A percentile compares a stretch with the other conserved stretches of the same genome.
These are phyloP conservation scores for Strobilomyces confusus DNA, from an alignment of 768 basidiomycete genomes.

Conservation along the genomic window DNA sequence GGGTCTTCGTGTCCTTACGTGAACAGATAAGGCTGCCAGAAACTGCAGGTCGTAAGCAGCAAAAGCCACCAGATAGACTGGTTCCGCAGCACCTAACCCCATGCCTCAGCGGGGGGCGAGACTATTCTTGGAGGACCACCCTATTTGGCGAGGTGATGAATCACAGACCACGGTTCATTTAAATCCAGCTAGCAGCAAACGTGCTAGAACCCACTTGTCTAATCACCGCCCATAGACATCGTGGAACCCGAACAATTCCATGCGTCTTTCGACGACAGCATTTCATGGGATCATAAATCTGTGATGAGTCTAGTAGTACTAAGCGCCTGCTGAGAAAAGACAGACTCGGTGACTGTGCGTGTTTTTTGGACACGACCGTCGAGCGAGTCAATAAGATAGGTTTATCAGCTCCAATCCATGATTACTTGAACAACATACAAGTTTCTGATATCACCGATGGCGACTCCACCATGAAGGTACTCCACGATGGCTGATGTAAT, in stretches of 20 bases:
- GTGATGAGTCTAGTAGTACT: background rate
- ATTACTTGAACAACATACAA: background rate
- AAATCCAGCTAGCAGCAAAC: background rate
- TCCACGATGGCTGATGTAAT: conserved; percentile 19
- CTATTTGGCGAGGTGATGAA: background rate
- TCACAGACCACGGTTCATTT: conserved; percentile 2
- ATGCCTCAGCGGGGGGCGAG: background rate
- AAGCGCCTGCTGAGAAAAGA: background rate
- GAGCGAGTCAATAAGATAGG: background rate
- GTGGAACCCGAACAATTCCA: background rate
- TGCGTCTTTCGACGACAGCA: background rate
- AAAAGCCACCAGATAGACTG: background rate
- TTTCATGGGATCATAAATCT: background rate
- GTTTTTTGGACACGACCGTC: background rate
- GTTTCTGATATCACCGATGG: background rate
- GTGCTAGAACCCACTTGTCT: background rate
- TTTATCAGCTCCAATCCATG: background rate
- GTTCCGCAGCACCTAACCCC: background rate
- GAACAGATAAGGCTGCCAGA: background rate
- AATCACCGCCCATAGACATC: background rate
- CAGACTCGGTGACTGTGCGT: background rate
- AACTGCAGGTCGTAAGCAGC: background rate
- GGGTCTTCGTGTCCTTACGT: conserved; percentile 4
- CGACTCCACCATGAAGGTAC: background rate
- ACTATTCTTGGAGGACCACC: background rate